Evolutionary conservation across 2,329 filamentous ascomycete species (phyloP).

Genomic region (Penicillium polonicum): DNA sequence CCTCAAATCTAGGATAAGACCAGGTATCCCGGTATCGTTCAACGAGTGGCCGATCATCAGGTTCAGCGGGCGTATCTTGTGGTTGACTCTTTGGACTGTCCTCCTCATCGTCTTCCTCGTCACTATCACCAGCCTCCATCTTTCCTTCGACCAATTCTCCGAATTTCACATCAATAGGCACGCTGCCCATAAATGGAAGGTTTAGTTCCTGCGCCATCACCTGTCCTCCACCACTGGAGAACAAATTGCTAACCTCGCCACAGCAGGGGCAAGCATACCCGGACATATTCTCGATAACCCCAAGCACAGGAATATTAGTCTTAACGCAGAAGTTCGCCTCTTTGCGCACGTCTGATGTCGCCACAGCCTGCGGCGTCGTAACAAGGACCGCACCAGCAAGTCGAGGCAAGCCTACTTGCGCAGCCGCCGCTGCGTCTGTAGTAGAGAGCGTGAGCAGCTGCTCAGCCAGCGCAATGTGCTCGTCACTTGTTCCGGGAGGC

Average conservation of each 20-base stretch:
- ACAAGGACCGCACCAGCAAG: constrained; percentile 88
- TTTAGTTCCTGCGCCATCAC: constrained; percentile 84
- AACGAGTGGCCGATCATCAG: constrained; percentile 39
- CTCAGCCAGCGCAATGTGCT: constrained; percentile 93
- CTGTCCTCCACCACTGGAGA: constrained; percentile 84
- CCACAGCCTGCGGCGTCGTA: constrained; percentile 92
- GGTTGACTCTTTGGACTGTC: constrained; percentile 11
- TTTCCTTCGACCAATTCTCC: constrained; percentile 75
- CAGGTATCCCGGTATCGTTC: constrained; percentile 46
- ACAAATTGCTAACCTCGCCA: constrained; percentile 86
- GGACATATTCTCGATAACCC: constrained; percentile 93
- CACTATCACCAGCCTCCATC: constrained; percentile 26
- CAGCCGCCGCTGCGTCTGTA: constrained; percentile 22
- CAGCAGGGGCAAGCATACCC: constrained; percentile 58
- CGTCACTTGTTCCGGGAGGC: constrained; percentile 91
- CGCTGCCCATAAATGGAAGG: constrained; percentile 78
- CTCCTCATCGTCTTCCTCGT: constrained; percentile 28
- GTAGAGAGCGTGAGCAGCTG: constrained; percentile 61
- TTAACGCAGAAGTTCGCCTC: constrained; percentile 92
- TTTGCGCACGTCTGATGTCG: constrained; percentile 90
- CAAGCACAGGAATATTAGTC: constrained; percentile 74
- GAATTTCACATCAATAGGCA: constrained; percentile 93
- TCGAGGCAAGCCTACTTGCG: constrained; percentile 50
- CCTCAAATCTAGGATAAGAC: constrained; percentile 45
- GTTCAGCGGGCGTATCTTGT: constrained; percentile 13